phyloP scores from a whole-genome alignment of 192 early-diverging fungal species.

The Entrophospora sp. region DNA sequence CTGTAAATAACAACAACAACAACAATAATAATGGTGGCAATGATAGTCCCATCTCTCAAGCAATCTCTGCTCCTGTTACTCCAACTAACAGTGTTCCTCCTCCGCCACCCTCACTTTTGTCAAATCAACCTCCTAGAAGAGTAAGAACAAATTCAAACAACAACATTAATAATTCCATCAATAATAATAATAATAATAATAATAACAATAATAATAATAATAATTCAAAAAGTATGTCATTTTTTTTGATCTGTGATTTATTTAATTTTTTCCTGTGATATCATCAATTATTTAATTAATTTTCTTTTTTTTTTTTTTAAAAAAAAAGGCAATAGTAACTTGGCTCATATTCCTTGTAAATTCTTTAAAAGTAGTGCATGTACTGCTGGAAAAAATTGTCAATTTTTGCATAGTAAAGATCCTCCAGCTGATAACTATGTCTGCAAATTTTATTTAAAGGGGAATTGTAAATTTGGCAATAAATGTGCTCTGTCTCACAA shows the following conservation, averaged over 20 bases:
- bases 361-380: conserved; percentile 71
- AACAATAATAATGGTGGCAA: too few species aligned
- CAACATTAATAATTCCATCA: not conserved
- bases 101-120: too few species aligned
- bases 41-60: conserved; percentile 16
- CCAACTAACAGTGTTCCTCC: conserved; percentile 8
- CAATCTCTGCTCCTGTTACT: conserved; percentile 18
- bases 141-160: not conserved
- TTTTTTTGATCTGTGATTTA: not conserved
- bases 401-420: conserved; percentile 64
- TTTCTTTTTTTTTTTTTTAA: conserved; percentile 1
- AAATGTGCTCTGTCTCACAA: conserved; percentile 61
- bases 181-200: conserved; percentile 1
- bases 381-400: conserved; percentile 65
- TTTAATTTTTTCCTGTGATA: not conserved
- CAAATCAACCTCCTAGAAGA: conserved; percentile 11
- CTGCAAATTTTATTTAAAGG: conserved; percentile 73
- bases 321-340: conserved; percentile 15
- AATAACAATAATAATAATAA: not conserved
- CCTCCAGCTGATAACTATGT: conserved; percentile 50
- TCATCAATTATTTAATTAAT: too few species aligned
- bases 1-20: too few species aligned
- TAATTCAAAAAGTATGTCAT: not conserved
- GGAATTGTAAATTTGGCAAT: conserved; percentile 72
- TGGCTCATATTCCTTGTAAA: conserved; percentile 66